Evolutionary conservation across 2,329 filamentous ascomycete genomes (phyloP).

Genomic region (Zasmidium cellare): DNA sequence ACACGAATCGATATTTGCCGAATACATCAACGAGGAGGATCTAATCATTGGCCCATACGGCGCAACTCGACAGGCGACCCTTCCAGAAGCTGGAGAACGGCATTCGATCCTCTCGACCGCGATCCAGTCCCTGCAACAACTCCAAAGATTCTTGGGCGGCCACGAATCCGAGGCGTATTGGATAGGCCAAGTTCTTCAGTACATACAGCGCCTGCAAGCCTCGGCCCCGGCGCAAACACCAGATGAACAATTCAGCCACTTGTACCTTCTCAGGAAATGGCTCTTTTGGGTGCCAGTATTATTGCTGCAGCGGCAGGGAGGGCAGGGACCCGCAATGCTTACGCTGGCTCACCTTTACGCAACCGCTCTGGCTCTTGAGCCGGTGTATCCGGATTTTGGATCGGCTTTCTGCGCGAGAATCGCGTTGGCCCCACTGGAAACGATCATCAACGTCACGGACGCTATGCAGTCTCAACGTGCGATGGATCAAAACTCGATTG

Average conservation of each 20-base stretch:
- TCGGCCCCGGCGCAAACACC: slow-evolving; percentile 52
- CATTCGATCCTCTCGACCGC: slow-evolving; percentile 39
- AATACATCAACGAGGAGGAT: slow-evolving; percentile 76
- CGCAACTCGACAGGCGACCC: slow-evolving; percentile 15
- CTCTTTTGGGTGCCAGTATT: slow-evolving; percentile 92
- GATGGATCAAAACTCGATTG: slow-evolving; percentile 43
- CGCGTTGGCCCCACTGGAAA: slow-evolving; percentile 77
- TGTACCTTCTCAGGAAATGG: slow-evolving; percentile 87
- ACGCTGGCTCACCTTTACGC: slow-evolving; percentile 92
- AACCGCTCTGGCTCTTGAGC: slow-evolving; percentile 81
- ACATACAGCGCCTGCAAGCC: slow-evolving; percentile 46
- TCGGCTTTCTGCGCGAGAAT: slow-evolving; percentile 72
- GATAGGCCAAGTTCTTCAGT: slow-evolving; percentile 49
- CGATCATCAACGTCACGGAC: slow-evolving; percentile 75
- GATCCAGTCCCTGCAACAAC: slow-evolving; percentile 43
- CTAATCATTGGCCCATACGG: slow-evolving; percentile 24
- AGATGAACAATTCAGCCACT: slow-evolving; percentile 83
- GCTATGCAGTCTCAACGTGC: slow-evolving; percentile 56
- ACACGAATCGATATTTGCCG: slow-evolving; percentile 80
- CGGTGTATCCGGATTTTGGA: slow-evolving; percentile 87
- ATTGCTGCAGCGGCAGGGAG: slow-evolving; percentile 73
- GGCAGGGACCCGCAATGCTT: slow-evolving; percentile 74
- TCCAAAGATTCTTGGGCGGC: slow-evolving; percentile 44
- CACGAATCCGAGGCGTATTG: slow-evolving; percentile 50
- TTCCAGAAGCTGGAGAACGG: slow-evolving; percentile 24